Conservation (phyloP, 1,139 yeast genomes). For the Saccharomycopsis hybrid region DNA sequence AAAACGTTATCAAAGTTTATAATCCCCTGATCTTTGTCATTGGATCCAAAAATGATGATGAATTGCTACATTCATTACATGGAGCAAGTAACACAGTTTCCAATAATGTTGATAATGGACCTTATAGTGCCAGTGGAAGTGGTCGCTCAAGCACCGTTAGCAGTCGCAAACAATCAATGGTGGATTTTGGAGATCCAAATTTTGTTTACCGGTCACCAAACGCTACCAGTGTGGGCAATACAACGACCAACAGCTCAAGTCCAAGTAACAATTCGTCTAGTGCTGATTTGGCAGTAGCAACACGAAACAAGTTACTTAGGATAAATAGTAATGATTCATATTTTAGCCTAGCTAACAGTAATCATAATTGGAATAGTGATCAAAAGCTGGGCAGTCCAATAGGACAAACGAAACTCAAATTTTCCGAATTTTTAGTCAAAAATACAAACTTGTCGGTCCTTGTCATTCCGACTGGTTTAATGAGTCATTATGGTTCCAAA, state of each 20-base stretch:
- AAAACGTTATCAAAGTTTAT: constrained; percentile 17
- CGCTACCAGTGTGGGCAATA: background rate
- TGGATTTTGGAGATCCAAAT: background rate
- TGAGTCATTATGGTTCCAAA: background rate
- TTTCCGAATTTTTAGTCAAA: constrained; percentile 14
- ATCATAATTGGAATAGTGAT: background rate
- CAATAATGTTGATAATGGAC: no score
- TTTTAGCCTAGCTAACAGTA: background rate
- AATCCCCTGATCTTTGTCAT: constrained; percentile 18
- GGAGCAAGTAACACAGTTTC: no score
- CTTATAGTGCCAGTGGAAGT: background rate
- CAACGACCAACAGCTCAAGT: background rate
- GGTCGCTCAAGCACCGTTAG: constrained; percentile 6
- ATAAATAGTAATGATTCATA: background rate
- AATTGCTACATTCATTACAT: background rate
- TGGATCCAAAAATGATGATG: constrained; percentile 16
- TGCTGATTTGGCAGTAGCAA: background rate
- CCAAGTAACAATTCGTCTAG: background rate
- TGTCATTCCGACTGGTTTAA: constrained; percentile 10
- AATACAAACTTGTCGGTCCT: constrained; percentile 13
- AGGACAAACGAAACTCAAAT: background rate
- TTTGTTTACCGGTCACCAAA: background rate
- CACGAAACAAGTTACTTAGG: background rate
- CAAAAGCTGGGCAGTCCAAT: background rate
- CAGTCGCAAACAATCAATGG: background rate